Conservation (phyloP, 352 stramenopile genomes). For the Globisporangium cederbergense region DNA sequence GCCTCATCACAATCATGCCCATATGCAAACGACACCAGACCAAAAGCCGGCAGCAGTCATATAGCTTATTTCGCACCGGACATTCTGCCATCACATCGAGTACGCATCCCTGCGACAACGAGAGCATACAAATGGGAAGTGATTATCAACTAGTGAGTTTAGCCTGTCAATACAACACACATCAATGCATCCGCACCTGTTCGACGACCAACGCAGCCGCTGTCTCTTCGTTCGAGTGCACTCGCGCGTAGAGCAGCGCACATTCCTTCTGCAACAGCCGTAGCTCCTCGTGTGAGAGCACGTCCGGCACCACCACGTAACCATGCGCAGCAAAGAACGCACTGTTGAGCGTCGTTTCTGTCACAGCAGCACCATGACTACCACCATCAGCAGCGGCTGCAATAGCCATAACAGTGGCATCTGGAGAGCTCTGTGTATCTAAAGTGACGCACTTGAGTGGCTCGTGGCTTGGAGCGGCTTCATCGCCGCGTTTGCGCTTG, state of each 20-base stretch:
- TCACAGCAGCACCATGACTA: neutral
- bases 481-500: neutral
- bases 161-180: neutral
- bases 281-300: slow-evolving; percentile 41
- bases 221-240: slow-evolving; percentile 11
- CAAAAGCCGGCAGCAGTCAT: neutral
- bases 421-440: neutral
- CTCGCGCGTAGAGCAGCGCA: slow-evolving; percentile 19
- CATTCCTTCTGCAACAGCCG: slow-evolving; percentile 36
- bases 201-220: slow-evolving; percentile 22
- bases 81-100: slow-evolving; percentile 53
- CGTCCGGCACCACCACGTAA: slow-evolving; percentile 25
- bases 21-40: neutral
- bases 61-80: slow-evolving; percentile 25
- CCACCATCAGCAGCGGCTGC: neutral
- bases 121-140: neutral
- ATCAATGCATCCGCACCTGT: slow-evolving; percentile 11
- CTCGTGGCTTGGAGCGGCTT: neutral
- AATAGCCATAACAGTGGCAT: too few species aligned
- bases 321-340: slow-evolving; percentile 16
- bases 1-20: neutral
- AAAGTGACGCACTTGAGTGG: neutral
- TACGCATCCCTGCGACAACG: slow-evolving; percentile 38
- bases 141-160: neutral
- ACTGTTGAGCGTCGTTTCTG: neutral